phyloP scores from a whole-genome alignment of 805 yeast species.

The Ogataea salicorniae region DNA sequence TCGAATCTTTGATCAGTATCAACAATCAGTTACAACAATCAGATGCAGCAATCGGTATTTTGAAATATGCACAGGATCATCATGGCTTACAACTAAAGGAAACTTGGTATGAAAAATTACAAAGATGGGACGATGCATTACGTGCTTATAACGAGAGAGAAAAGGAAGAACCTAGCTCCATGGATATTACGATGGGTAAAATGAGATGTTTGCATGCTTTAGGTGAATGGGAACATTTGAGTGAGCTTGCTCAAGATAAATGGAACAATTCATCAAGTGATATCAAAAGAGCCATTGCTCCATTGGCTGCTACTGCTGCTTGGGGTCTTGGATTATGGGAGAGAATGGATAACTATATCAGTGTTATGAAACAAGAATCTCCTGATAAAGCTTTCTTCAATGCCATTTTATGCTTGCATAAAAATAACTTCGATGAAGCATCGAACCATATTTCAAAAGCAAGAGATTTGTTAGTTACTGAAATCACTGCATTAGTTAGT shows the following conservation, averaged over 20 bases:
- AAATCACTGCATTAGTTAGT: constrained; percentile 87
- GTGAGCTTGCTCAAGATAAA: constrained; percentile 77
- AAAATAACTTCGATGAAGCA: constrained; percentile 82
- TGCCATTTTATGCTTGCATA: constrained; percentile 80
- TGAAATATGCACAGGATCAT: constrained; percentile 89
- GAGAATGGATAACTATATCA: constrained; percentile 83
- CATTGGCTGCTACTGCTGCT: constrained; percentile 97
- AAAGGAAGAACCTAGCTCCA: constrained; percentile 55
- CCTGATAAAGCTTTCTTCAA: constrained; percentile 95
- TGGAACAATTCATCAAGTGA: constrained; percentile 77
- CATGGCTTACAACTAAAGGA: constrained; percentile 90
- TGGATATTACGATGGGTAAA: constrained; percentile 93
- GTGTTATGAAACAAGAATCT: constrained; percentile 85
- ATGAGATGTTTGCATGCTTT: constrained; percentile 96
- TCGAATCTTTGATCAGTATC: constrained; percentile 86
- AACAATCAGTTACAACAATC: constrained; percentile 94
- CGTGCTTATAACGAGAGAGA: constrained; percentile 83
- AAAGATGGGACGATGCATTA: constrained; percentile 97
- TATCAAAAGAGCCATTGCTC: constrained; percentile 80
- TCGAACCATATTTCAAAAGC: constrained; percentile 74
- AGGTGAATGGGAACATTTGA: constrained; percentile 97
- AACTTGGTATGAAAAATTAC: constrained; percentile 96
- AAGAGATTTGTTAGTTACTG: constrained; percentile 85
- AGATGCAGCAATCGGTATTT: constrained; percentile 95
- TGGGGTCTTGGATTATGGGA: constrained; percentile 99